Base-by-base conservation (phyloP, 2,329 filamentous ascomycete genomes). In the Phaeosphaeria sp. region DNA sequence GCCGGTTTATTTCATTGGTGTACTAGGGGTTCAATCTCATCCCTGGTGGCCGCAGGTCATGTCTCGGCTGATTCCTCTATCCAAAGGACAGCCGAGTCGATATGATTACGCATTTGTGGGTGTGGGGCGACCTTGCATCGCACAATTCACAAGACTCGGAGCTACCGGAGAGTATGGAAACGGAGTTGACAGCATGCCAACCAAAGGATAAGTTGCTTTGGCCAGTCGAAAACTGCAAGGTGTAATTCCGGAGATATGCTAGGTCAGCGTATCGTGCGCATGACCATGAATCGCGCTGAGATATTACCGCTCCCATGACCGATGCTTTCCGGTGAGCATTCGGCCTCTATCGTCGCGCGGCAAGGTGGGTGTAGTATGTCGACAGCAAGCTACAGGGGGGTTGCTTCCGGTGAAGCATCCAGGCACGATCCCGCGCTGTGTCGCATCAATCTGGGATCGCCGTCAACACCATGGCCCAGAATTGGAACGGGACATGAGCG, bases 361-460 rank as follows among this genome's bases (percentile, higher is more conserved):
- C 27, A 17, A 33, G 42, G 50, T 18, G 42, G n/a, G 18, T 41
- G 18, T 22, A 6, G 21, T 21, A 20, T 13, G 47, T 23, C 33
- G 50, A 22, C 25, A 23, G 25, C 23, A 21, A 23, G 23, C 2
- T 18, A 20, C 50, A 52, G 41, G 50, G 41, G 50, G 50, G 25
- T 44, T 5, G 13, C 11, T 30, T 53, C 51, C 51, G 51, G 51
- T 53, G 51, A 53, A 47, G 41, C 41, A n/a, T n/a, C n/a, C n/a
- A 43, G 41, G 13, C 9, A 43, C 6, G 20, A 43, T 43, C 41
- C 41, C 11, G 41, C 41, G 20, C n/a, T n/a, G n/a, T n/a, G n/a
- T n/a, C n/a, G 41, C 20, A 15, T 43, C 15, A 18, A 43, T 43
- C 41, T 21, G 7, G 17, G 41, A 43, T 18, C 41, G 41, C 51